Conservation (phyloP, 2,329 filamentous ascomycete genomes). For the Scytalidium sp. region DNA sequence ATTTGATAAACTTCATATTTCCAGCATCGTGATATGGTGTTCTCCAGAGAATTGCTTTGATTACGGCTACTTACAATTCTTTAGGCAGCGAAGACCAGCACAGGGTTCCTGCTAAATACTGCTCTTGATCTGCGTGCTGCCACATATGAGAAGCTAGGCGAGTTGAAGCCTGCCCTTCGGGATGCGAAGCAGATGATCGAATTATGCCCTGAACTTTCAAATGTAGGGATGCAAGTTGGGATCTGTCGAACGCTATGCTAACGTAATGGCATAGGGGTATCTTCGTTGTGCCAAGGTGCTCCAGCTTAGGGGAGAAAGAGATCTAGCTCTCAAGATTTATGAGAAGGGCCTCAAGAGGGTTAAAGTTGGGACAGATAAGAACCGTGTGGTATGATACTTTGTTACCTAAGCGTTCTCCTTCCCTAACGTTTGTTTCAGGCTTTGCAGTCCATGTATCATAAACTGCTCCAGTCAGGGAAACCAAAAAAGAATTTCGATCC, state of each 20-base stretch:
- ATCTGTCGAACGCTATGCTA: background rate
- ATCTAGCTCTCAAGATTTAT: slow-evolving; percentile 29
- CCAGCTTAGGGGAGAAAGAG: slow-evolving; percentile 22
- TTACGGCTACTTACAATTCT: slow-evolving; percentile 3
- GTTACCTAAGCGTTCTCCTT: background rate
- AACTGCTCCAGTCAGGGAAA: slow-evolving; percentile 19
- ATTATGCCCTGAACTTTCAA: slow-evolving; percentile 23
- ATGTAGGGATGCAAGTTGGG: slow-evolving; percentile 13
- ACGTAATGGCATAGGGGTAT: slow-evolving; percentile 23
- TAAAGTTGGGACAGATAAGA: slow-evolving; percentile 23
- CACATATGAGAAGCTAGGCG: slow-evolving; percentile 27
- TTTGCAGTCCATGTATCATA: slow-evolving; percentile 25
- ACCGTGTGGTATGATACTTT: slow-evolving; percentile 19
- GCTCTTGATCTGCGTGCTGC: slow-evolving; percentile 31
- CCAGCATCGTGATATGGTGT: background rate
- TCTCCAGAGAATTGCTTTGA: background rate
- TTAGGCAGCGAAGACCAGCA: slow-evolving; percentile 22
- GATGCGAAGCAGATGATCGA: slow-evolving; percentile 31
- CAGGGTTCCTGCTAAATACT: slow-evolving; percentile 21
- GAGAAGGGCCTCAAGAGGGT: slow-evolving; percentile 29
- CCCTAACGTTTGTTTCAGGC: slow-evolving; percentile 17
- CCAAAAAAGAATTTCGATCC: slow-evolving; percentile 26
- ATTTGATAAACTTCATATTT: too few relatives aligned
- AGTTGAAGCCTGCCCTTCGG: slow-evolving; percentile 22
- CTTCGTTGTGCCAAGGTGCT: slow-evolving; percentile 29